phyloP scores from a whole-genome alignment of 495 filamentous ascomycete species.

The Hyaloscypha variabilis region DNA sequence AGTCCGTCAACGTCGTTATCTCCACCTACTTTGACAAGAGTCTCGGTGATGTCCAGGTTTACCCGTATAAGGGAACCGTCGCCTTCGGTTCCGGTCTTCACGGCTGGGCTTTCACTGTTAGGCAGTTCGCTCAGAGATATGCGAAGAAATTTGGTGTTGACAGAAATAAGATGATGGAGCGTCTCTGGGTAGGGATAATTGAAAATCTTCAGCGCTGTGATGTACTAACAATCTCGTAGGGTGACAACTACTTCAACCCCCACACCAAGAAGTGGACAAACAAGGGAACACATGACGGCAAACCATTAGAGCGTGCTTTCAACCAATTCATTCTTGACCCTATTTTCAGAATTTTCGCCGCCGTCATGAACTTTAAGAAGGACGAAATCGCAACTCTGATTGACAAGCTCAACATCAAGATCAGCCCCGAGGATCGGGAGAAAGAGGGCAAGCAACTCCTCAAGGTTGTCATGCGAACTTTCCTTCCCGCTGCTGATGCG shows the following conservation, averaged over 20 bases:
- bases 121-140: slow-evolving; percentile 95
- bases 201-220: not conserved
- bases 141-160: slow-evolving; percentile 99
- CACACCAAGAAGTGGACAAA: slow-evolving; percentile 99
- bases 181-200: slow-evolving; percentile 80
- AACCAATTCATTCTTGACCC: slow-evolving; percentile 98
- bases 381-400: slow-evolving; percentile 84
- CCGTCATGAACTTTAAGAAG: slow-evolving; percentile 98
- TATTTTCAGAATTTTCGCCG: slow-evolving; percentile 97
- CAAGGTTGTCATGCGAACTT: slow-evolving; percentile 98
- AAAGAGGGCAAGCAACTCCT: slow-evolving; percentile 96
- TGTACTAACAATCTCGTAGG: slow-evolving; percentile 36
- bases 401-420: slow-evolving; percentile 91
- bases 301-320: slow-evolving; percentile 95
- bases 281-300: slow-evolving; percentile 74
- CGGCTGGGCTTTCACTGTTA: slow-evolving; percentile 99
- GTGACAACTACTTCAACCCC: slow-evolving; percentile 99
- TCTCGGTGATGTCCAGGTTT: slow-evolving; percentile 97
- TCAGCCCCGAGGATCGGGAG: slow-evolving; percentile 81
- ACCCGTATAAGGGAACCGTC: slow-evolving; percentile 93
- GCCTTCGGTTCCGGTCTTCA: slow-evolving; percentile 99
- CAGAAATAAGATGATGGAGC: slow-evolving; percentile 99
- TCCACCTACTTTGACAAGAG: slow-evolving; percentile 97
- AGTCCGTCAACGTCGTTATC: slow-evolving; percentile 99
- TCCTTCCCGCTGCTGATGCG: slow-evolving; percentile 96